Evolutionary conservation across 768 basidiomycete genomes (phyloP).

Genomic region (Rhizopogon vulgaris): DNA sequence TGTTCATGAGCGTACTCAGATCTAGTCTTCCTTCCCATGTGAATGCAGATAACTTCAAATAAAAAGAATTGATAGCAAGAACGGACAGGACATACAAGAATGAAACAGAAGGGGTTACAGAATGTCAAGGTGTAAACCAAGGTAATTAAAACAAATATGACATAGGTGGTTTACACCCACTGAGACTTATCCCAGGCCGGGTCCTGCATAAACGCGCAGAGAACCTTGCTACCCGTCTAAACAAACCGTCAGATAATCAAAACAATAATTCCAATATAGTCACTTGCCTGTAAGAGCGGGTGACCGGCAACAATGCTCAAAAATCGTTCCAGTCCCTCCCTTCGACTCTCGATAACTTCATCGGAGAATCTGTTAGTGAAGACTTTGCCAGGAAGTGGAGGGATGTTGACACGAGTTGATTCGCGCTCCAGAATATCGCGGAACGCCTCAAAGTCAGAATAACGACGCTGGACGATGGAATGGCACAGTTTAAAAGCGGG

Average conservation of each 20-base stretch:
- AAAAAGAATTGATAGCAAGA: neutral
- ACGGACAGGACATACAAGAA: neutral
- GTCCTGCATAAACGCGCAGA: conserved; percentile 92
- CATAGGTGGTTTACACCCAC: conserved; percentile 47
- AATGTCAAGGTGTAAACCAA: neutral
- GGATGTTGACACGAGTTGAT: conserved; percentile 95
- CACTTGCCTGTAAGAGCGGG: conserved; percentile 83
- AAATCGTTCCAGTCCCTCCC: conserved; percentile 94
- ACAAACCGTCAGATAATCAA: conserved; percentile 5
- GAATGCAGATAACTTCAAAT: neutral
- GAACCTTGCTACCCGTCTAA: conserved; percentile 94
- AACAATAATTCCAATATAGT: neutral
- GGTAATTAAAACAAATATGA: neutral
- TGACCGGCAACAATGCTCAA: conserved; percentile 96
- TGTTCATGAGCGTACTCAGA: conserved; percentile 49
- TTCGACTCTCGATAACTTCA: conserved; percentile 87
- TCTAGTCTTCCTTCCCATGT: neutral
- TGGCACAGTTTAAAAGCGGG: conserved; percentile 98
- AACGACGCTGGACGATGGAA: conserved; percentile 81
- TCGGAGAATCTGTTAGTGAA: conserved; percentile 98
- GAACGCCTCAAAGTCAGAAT: conserved; percentile 95
- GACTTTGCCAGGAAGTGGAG: conserved; percentile 93
- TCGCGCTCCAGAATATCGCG: conserved; percentile 97
- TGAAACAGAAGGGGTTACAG: neutral
- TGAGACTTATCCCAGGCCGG: conserved; percentile 84